A percentile compares a stretch with the other conserved stretches of the same genome.
These are phyloP conservation scores for Vanilla planifolia DNA, from an alignment of 106 monocot genomes.

Conservation along the genomic window DNA sequence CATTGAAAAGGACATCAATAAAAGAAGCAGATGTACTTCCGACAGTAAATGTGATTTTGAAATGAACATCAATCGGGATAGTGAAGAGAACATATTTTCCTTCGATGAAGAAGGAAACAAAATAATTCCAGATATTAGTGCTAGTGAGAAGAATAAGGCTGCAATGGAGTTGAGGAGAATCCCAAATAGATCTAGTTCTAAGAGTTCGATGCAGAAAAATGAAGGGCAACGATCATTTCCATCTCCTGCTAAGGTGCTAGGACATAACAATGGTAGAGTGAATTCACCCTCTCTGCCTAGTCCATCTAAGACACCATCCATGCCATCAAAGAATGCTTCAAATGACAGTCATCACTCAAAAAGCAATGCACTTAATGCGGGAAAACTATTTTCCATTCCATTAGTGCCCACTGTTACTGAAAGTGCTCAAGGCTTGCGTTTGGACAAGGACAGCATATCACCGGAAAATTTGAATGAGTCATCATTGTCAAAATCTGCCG, in stretches of 20 bases:
- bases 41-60: conserved; percentile 20
- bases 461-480: conserved; percentile 16
- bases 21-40: conserved; percentile 16
- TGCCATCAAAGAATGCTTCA: conserved; percentile 9
- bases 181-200: conserved; percentile 15
- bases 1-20: conserved; percentile 18
- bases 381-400: conserved; percentile 9
- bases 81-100: conserved; percentile 27
- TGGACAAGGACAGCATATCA: conserved; percentile 11
- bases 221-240: conserved; percentile 7
- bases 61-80: not conserved
- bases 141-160: conserved; percentile 13
- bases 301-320: conserved; percentile 9
- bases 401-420: conserved; percentile 4
- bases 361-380: conserved; percentile 10
- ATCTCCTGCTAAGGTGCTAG: conserved; percentile 12
- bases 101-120: conserved; percentile 32
- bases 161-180: conserved; percentile 20
- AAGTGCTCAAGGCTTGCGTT: conserved; percentile 13
- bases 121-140: conserved; percentile 9
- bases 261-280: conserved; percentile 7
- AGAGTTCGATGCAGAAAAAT: conserved; percentile 20
- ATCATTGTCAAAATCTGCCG: conserved; percentile 10
- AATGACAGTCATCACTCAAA: conserved; percentile 16
- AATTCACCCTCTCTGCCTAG: conserved; percentile 13